Evolutionary conservation across 495 filamentous ascomycete genomes (phyloP).

Genomic region (Parmelia sp.): DNA sequence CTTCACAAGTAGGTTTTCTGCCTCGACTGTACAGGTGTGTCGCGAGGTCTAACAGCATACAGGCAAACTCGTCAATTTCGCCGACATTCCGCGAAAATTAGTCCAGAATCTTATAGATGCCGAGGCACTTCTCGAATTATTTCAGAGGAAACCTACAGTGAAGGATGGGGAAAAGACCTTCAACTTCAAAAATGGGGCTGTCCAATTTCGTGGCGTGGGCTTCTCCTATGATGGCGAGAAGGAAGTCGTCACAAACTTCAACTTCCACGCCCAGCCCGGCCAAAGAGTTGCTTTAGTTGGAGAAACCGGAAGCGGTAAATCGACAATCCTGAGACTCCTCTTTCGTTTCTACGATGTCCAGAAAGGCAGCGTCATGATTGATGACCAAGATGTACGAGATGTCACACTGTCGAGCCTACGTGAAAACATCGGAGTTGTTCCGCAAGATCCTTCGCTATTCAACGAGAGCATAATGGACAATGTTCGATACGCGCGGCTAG

Average conservation of each 20-base stretch:
- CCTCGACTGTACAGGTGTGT: neutral
- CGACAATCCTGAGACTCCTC: conserved; percentile 51
- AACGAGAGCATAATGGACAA: conserved; percentile 43
- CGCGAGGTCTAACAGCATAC: neutral
- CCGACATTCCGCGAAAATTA: conserved; percentile 50
- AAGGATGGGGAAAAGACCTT: conserved; percentile 51
- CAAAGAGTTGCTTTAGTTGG: conserved; percentile 55
- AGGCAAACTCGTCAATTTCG: conserved; percentile 17
- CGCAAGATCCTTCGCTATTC: conserved; percentile 58
- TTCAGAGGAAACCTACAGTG: conserved; percentile 60
- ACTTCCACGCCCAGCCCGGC: conserved; percentile 45
- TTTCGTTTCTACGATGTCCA: conserved; percentile 47
- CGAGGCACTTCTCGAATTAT: conserved; percentile 64
- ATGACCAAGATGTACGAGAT: conserved; percentile 43
- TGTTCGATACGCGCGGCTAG: conserved; percentile 40
- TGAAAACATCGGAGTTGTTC: conserved; percentile 52
- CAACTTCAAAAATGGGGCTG: conserved; percentile 44
- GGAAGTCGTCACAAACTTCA: conserved; percentile 46
- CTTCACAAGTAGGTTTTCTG: conserved; percentile 29
- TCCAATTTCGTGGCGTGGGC: conserved; percentile 45
- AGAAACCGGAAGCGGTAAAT: conserved; percentile 57
- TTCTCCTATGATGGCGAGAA: conserved; percentile 46
- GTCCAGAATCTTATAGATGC: conserved; percentile 60
- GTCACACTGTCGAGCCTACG: conserved; percentile 51
- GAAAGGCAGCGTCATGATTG: conserved; percentile 46